Percentiles rank a stretch among this genome's conserved stretches.
Conservation (phyloP, 83 land plant species). For the Picea abies region DNA sequence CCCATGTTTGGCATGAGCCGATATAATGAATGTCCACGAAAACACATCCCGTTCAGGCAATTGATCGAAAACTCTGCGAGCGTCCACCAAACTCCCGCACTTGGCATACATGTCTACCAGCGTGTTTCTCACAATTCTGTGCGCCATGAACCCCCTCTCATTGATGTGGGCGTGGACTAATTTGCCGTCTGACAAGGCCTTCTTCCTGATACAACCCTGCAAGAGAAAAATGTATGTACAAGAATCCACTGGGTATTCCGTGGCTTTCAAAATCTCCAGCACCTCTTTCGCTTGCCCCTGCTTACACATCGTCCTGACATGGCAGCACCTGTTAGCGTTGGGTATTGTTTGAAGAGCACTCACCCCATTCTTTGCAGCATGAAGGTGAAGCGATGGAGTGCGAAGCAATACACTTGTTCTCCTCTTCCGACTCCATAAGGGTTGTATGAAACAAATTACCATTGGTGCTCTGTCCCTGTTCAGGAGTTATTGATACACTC, state of each 20-base stretch:
- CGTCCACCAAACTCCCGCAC: slow-evolving; percentile 51
- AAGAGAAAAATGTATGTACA: background rate
- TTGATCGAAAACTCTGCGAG: slow-evolving; percentile 41
- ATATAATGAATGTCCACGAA: slow-evolving; percentile 60
- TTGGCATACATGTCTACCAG: slow-evolving; percentile 72
- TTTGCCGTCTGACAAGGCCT: slow-evolving; percentile 7
- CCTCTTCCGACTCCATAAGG: no score
- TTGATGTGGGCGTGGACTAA: slow-evolving; percentile 16
- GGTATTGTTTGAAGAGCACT: no score
- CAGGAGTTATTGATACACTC: no score
- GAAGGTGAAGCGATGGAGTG: no score
- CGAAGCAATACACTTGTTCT: no score
- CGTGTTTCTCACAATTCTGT: slow-evolving; percentile 34
- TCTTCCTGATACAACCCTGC: slow-evolving; percentile 4
- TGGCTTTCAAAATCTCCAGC: background rate
- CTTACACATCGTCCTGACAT: background rate
- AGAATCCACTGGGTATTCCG: background rate
- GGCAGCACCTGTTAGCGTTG: no score
- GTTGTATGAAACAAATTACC: no score
- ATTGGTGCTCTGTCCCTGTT: no score
- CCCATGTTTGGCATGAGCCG: slow-evolving; percentile 63
- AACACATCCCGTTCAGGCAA: slow-evolving; percentile 20
- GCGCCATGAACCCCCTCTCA: background rate
- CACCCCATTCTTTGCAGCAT: no score
- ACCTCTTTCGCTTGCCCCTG: background rate